A percentile compares a stretch with the other conserved stretches of the same genome.
phyloP scores from a whole-genome alignment of 225 moss, liverwort and hornwort species.

The Marchantia polymorpha region DNA sequence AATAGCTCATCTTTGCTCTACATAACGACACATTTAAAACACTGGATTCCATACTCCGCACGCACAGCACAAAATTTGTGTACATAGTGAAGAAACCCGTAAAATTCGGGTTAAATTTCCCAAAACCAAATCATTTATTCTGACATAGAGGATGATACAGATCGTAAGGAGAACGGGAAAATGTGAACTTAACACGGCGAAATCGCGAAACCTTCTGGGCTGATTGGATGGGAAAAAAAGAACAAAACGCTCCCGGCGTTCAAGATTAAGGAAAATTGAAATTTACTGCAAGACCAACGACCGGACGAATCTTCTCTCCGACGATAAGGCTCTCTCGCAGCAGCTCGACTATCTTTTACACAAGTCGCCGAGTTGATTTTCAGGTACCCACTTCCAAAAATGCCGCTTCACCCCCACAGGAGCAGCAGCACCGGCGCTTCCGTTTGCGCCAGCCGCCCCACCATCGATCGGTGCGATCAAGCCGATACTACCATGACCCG shows the following conservation, averaged over 20 bases:
- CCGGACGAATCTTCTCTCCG: neutral
- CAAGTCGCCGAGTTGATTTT: slow-evolving; percentile 16
- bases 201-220: neutral
- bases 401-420: slow-evolving; percentile 42
- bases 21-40: too few species aligned
- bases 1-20: too few species aligned
- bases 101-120: too few species aligned
- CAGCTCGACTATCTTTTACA: slow-evolving; percentile 10
- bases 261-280: neutral
- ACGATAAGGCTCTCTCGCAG: too few species aligned
- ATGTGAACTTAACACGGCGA: neutral
- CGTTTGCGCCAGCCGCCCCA: neutral
- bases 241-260: neutral
- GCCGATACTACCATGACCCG: slow-evolving; percentile 18
- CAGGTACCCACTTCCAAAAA: slow-evolving; percentile 55
- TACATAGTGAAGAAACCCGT: too few species aligned
- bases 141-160: neutral
- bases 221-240: neutral
- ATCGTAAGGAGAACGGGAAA: neutral
- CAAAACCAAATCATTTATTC: neutral
- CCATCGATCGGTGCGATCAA: slow-evolving; percentile 10
- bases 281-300: neutral
- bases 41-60: too few species aligned
- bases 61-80: too few species aligned
- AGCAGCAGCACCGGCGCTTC: too few species aligned